A percentile compares a stretch with the other conserved stretches of the same genome.
These are phyloP conservation scores for Tetradesmus obliquus DNA, from an alignment of 139 green algal species.

Conservation along the genomic window DNA sequence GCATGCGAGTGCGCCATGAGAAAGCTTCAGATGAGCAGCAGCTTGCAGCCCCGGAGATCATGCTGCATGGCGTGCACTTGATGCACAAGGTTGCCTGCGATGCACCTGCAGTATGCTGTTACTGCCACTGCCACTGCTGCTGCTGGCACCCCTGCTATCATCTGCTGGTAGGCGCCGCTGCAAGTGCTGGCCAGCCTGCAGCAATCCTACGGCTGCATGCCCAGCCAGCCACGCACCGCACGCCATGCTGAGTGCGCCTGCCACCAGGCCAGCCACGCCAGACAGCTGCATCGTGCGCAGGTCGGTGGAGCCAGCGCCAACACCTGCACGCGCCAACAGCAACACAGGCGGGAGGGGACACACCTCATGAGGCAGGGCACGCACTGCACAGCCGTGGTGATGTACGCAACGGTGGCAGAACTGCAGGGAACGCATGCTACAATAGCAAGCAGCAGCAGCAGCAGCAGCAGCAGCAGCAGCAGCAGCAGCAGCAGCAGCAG, in stretches of 20 bases:
- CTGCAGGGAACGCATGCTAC: neutral
- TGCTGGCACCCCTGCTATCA: too few species aligned
- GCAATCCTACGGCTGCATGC: neutral
- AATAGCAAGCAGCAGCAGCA: neutral
- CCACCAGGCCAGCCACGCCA: constrained; percentile 74
- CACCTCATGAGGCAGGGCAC: neutral
- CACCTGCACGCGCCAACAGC: neutral
- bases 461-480: neutral
- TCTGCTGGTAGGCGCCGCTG: neutral
- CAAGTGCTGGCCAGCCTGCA: neutral
- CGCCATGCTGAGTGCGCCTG: constrained; percentile 67
- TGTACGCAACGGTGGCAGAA: neutral
- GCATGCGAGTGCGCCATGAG: too few species aligned
- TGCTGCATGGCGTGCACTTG: too few species aligned
- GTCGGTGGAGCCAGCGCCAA: constrained; percentile 51
- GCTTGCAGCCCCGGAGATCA: too few species aligned
- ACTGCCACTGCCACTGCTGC: neutral
- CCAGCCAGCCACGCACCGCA: constrained; percentile 19
- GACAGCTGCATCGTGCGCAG: constrained; percentile 55
- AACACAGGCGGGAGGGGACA: neutral
- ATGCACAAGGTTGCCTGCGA: neutral
- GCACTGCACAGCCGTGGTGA: neutral
- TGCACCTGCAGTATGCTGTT: neutral
- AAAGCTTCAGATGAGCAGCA: too few species aligned
- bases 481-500: too few species aligned